phyloP scores from a whole-genome alignment of 202 grass and related monocot genomes.

The Miscanthus sacchariflorus region DNA sequence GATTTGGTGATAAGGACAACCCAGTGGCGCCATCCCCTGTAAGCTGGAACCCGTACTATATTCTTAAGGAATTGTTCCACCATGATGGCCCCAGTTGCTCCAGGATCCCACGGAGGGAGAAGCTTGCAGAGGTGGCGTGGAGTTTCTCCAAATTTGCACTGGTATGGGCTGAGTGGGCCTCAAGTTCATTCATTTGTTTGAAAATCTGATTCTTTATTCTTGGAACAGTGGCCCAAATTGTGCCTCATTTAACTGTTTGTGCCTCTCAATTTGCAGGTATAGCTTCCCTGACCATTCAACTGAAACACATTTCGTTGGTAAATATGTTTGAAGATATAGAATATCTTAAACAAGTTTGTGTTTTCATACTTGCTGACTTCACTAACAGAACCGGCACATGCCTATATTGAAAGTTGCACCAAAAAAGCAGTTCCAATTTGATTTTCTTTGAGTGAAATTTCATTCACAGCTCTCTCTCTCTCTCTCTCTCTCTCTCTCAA shows the following conservation, averaged over 20 bases:
- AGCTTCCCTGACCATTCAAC: slow-evolving; percentile 24
- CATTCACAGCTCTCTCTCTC: not conserved
- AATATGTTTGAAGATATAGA: slow-evolving; percentile 19
- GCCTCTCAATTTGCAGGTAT: slow-evolving; percentile 24
- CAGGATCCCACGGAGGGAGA: slow-evolving; percentile 36
- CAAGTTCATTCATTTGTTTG: slow-evolving; percentile 31
- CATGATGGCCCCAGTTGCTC: slow-evolving; percentile 15
- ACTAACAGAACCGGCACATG: slow-evolving; percentile 25
- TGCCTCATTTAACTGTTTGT: slow-evolving; percentile 9
- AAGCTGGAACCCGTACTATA: slow-evolving; percentile 28
- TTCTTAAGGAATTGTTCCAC: slow-evolving; percentile 41
- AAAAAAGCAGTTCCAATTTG: not conserved
- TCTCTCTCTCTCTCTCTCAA: not conserved
- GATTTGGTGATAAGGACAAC: slow-evolving; percentile 22
- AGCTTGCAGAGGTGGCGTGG: slow-evolving; percentile 36
- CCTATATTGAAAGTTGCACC: not conserved
- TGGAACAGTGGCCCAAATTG: not conserved
- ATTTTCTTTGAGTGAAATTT: not conserved
- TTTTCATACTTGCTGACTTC: slow-evolving; percentile 14
- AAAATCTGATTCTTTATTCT: slow-evolving; percentile 8
- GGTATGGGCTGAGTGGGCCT: slow-evolving; percentile 7
- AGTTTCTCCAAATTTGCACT: slow-evolving; percentile 41
- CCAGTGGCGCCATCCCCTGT: slow-evolving; percentile 5
- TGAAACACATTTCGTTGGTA: slow-evolving; percentile 17
- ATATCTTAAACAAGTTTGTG: not conserved